A percentile compares a stretch with the other conserved stretches of the same genome.
Evolutionary conservation across 805 yeast species (phyloP).

Genomic region (Yarrowia sp.): DNA sequence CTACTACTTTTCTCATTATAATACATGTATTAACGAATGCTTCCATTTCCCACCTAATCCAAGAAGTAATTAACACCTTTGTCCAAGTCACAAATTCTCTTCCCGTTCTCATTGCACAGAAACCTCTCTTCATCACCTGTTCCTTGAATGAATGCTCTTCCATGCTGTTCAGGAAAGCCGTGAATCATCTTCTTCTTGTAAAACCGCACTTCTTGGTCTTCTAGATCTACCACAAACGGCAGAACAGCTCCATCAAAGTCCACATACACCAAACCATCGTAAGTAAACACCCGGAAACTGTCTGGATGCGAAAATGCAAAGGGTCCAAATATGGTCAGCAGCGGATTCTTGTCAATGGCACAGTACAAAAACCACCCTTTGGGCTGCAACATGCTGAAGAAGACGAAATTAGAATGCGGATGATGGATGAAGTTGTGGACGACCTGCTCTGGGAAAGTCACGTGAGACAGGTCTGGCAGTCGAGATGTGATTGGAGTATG

Average conservation of each 20-base stretch:
- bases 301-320: not conserved
- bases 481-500: not conserved
- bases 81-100: not conserved
- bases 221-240: not conserved
- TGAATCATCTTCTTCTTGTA: not conserved
- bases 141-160: not conserved
- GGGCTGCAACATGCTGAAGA: not conserved
- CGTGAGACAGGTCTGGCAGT: not conserved
- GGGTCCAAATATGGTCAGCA: not conserved
- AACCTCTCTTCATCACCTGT: not conserved
- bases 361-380: not conserved
- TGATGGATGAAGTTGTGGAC: not conserved
- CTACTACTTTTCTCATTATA: no score
- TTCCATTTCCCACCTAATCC: no score
- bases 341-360: not conserved
- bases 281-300: not conserved
- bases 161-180: not conserved
- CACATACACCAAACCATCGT: not conserved
- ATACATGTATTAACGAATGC: no score
- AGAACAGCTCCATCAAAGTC: not conserved
- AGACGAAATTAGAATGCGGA: not conserved
- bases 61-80: not conserved
- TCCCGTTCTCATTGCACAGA: conserved; percentile 3
- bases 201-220: not conserved
- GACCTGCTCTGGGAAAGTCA: not conserved